Conservation (phyloP, 2,329 filamentous ascomycete species). For the Cladosporium sp. region DNA sequence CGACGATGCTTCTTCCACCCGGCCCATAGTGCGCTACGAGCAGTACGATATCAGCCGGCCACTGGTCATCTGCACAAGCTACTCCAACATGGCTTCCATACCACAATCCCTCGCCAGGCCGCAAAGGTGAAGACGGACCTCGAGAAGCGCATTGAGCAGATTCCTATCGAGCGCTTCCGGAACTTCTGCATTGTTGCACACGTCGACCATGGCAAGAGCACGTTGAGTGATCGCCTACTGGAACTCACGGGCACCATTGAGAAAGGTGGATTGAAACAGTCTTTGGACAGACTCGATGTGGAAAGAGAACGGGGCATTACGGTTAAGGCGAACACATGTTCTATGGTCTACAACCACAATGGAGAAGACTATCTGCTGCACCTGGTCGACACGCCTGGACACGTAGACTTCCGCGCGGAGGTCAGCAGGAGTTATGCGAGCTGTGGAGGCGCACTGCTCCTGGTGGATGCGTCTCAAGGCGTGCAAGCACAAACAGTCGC, state of each 20-base stretch:
- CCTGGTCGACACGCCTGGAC: constrained; percentile 93
- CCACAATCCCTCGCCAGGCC: constrained; percentile 34
- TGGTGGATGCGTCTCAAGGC: constrained; percentile 95
- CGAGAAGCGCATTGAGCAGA: constrained; percentile 68
- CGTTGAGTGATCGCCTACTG: constrained; percentile 85
- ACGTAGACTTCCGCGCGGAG: constrained; percentile 96
- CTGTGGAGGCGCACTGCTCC: constrained; percentile 86
- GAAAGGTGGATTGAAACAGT: constrained; percentile 86
- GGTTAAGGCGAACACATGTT: constrained; percentile 97
- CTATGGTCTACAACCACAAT: constrained; percentile 89
- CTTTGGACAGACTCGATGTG: constrained; percentile 94
- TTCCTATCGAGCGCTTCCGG: constrained; percentile 76
- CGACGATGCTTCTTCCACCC: constrained; percentile 48
- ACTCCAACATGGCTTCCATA: constrained; percentile 21
- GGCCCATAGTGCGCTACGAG: constrained; percentile 22
- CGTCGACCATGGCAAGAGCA: constrained; percentile 98
- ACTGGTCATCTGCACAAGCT: constrained; percentile 9
- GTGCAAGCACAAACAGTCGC: constrained; percentile 97
- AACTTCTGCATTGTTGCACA: constrained; percentile 99
- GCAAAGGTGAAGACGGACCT: constrained; percentile 53
- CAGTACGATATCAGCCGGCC: constrained; percentile 20
- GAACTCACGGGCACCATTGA: constrained; percentile 93
- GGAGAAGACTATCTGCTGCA: constrained; percentile 91
- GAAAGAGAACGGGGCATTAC: constrained; percentile 96
- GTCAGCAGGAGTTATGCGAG: constrained; percentile 95